Percentiles rank a stretch among this genome's conserved stretches.
These are phyloP conservation scores for Mycotypha africana DNA, from an alignment of 371 early-diverging fungal genomes.

Conservation along the genomic window DNA sequence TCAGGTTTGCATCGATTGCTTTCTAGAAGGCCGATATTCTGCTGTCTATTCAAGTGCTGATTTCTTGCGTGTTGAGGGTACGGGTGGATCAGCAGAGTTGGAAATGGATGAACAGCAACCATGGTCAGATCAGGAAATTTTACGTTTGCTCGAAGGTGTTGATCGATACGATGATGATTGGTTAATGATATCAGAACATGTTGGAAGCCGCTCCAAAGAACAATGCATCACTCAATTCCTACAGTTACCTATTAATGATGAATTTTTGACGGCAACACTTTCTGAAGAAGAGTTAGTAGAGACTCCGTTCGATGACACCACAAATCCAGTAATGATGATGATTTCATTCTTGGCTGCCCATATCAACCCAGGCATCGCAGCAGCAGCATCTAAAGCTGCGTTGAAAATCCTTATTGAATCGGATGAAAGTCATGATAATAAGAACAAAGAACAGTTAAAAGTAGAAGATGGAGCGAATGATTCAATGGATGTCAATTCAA, in stretches of 20 bases:
- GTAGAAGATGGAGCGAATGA: too few species aligned
- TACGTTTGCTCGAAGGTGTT: constrained; percentile 91
- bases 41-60: constrained; percentile 31
- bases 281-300: constrained; percentile 24
- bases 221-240: constrained; percentile 96
- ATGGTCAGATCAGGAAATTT: constrained; percentile 94
- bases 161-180: constrained; percentile 97
- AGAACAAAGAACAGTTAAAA: neutral
- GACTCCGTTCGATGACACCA: constrained; percentile 30
- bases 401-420: constrained; percentile 24
- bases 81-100: constrained; percentile 2
- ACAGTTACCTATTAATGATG: constrained; percentile 86
- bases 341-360: constrained; percentile 39
- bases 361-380: constrained; percentile 43
- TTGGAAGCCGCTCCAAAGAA: constrained; percentile 88
- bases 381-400: constrained; percentile 40
- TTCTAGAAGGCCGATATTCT: constrained; percentile 38
- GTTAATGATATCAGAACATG: constrained; percentile 92
- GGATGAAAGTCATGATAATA: constrained; percentile 1
- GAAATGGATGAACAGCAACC: constrained; percentile 30
- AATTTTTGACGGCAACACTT: constrained; percentile 22
- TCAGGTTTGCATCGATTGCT: constrained; percentile 37
- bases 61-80: constrained; percentile 33
- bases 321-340: constrained; percentile 44
- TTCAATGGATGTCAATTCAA: too few species aligned